Conservation (phyloP, 495 filamentous ascomycete genomes). For the Rhypophila decipiens region DNA sequence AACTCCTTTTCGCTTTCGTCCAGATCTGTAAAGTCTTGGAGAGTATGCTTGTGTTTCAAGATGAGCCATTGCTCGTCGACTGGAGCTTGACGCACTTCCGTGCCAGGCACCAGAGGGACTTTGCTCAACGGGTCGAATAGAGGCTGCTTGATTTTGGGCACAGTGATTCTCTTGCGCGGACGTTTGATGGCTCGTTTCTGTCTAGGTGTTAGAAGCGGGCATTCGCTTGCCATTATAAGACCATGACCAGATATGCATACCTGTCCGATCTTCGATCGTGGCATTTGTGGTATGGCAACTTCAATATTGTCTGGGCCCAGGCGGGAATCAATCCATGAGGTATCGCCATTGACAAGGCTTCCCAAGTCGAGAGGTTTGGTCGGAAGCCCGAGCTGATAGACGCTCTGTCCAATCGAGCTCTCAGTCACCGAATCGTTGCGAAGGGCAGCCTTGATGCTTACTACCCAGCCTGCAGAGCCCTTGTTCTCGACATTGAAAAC, state of each 20-base stretch:
- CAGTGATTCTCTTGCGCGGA: slow-evolving; percentile 22
- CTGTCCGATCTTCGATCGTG: not conserved
- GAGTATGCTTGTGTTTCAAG: slow-evolving; percentile 45
- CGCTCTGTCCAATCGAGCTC: slow-evolving; percentile 16
- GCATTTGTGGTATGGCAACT: too few species aligned
- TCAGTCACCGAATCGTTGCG: slow-evolving; percentile 3
- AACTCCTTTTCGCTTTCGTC: slow-evolving; percentile 45
- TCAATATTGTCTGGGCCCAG: slow-evolving; percentile 32
- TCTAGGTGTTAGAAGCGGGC: slow-evolving; percentile 1
- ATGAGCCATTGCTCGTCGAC: slow-evolving; percentile 45
- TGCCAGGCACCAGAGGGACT: slow-evolving; percentile 37
- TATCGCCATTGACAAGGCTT: slow-evolving; percentile 34
- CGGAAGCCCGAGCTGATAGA: slow-evolving; percentile 32
- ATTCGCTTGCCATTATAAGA: too few species aligned
- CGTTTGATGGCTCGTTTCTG: slow-evolving; percentile 9
- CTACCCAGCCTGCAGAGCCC: too few species aligned
- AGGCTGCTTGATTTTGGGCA: slow-evolving; percentile 43
- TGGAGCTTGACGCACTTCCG: slow-evolving; percentile 31
- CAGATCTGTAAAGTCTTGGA: slow-evolving; percentile 46
- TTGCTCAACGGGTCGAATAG: slow-evolving; percentile 48
- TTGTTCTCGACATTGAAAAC: slow-evolving; percentile 25
- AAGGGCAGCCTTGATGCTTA: too few species aligned
- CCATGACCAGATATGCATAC: too few species aligned
- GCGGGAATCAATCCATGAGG: slow-evolving; percentile 33
- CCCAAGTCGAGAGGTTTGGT: slow-evolving; percentile 31